A percentile compares a stretch with the other conserved stretches of the same genome.
These are phyloP conservation scores for Nannizziopsis barbatae DNA, from an alignment of 2,329 filamentous ascomycete genomes.

Conservation along the genomic window DNA sequence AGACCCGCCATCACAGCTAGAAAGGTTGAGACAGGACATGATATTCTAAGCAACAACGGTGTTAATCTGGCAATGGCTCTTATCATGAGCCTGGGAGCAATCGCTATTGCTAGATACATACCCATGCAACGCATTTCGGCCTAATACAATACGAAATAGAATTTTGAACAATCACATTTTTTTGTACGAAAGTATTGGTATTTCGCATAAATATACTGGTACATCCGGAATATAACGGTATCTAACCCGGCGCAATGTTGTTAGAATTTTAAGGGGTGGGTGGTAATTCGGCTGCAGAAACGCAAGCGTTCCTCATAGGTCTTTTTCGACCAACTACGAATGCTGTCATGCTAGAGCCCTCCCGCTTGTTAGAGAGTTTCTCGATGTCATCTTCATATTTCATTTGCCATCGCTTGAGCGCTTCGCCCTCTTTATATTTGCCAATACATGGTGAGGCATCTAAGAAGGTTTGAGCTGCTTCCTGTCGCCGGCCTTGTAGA, in stretches of 20 bases:
- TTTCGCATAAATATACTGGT: no score
- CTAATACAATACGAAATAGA: neutral
- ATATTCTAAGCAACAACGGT: constrained; percentile 86
- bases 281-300: constrained; percentile 8
- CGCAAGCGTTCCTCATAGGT: neutral
- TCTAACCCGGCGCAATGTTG: neutral
- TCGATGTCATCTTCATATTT: constrained; percentile 3
- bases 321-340: neutral
- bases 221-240: no score
- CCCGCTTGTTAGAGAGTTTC: neutral
- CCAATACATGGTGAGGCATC: constrained; percentile 16
- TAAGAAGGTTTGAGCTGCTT: constrained; percentile 17
- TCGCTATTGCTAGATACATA: constrained; percentile 42
- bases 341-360: neutral
- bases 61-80: constrained; percentile 90
- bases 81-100: constrained; percentile 66
- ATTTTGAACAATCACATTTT: no score
- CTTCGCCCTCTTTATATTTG: constrained; percentile 16
- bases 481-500: constrained; percentile 11
- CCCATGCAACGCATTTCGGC: neutral
- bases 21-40: constrained; percentile 53
- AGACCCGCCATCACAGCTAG: constrained; percentile 37
- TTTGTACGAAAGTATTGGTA: no score
- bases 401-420: constrained; percentile 5
- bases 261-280: constrained; percentile 3